Conservation (phyloP, 768 basidiomycete species). For the Neoboletus brunneissimus region DNA sequence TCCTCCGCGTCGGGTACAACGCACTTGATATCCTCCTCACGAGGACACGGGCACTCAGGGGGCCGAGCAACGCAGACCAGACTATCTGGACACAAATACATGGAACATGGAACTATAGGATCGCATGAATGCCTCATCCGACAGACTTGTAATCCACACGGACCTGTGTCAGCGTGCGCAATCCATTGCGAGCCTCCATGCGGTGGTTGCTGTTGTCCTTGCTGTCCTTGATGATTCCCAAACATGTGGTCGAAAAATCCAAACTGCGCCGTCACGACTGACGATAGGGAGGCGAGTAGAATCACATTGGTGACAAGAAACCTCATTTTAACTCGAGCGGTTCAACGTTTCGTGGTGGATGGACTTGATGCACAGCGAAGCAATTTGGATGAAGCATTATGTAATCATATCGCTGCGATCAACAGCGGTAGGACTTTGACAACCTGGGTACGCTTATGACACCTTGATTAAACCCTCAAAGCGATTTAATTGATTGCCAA, state of each 20-base stretch:
- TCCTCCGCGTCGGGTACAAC: slow-evolving; percentile 60
- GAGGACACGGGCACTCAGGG: slow-evolving; percentile 75
- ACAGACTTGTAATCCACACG: slow-evolving; percentile 15
- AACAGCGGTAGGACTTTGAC: no score
- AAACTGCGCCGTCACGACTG: slow-evolving; percentile 60
- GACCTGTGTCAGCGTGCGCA: slow-evolving; percentile 63
- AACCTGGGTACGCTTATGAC: no score
- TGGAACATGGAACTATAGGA: slow-evolving; percentile 62
- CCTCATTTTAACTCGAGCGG: slow-evolving; percentile 12
- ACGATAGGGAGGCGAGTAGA: slow-evolving; percentile 24
- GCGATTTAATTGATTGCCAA: neutral
- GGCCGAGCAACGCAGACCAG: slow-evolving; percentile 56
- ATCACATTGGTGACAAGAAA: slow-evolving; percentile 1
- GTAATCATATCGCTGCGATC: no score
- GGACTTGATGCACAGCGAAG: neutral
- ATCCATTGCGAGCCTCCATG: slow-evolving; percentile 60
- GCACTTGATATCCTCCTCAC: slow-evolving; percentile 74
- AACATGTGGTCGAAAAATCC: slow-evolving; percentile 81
- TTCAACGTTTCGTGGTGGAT: neutral
- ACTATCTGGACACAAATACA: slow-evolving; percentile 74
- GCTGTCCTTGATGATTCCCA: slow-evolving; percentile 49
- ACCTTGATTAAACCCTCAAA: neutral
- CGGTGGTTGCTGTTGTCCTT: slow-evolving; percentile 46
- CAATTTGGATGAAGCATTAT: neutral
- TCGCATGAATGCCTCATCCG: neutral